Conservation (phyloP, 768 basidiomycete genomes). For the Xerocomellus chrysenteron region DNA sequence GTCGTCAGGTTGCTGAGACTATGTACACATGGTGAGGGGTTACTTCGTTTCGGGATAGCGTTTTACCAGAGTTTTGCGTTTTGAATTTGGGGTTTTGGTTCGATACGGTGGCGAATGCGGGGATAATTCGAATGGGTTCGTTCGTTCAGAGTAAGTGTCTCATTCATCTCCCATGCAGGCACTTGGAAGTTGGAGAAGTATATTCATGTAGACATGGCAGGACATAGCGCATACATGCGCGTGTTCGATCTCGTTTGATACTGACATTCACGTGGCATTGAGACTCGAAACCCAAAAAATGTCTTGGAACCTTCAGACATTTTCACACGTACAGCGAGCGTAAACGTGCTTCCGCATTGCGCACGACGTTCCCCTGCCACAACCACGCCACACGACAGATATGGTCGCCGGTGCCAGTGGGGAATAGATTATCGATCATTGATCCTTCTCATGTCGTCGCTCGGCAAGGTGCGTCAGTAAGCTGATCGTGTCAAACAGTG, state of each 20-base stretch:
- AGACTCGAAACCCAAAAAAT: not conserved
- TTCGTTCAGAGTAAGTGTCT: not conserved
- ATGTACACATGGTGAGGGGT: not conserved
- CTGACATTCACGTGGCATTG: not conserved
- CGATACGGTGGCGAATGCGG: not conserved
- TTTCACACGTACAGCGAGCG: not conserved
- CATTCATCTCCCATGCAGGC: too few species aligned
- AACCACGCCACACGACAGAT: conserved; percentile 14
- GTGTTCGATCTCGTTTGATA: not conserved
- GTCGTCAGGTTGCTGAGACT: not conserved
- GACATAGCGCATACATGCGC: too few species aligned
- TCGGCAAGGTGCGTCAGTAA: not conserved
- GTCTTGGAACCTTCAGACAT: not conserved
- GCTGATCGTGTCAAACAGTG: not conserved
- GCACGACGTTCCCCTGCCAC: conserved; percentile 15
- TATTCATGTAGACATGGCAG: too few species aligned
- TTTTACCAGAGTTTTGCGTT: not conserved
- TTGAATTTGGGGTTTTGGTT: not conserved
- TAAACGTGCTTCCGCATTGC: not conserved
- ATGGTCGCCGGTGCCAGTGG: not conserved
- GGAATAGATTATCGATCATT: not conserved
- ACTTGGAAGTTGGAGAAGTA: not conserved
- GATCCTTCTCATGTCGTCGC: not conserved
- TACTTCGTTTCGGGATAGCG: not conserved
- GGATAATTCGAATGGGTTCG: not conserved